phyloP scores from a whole-genome alignment of 1,284 basidiomycete genomes.

The Amylostereum chailletii region DNA sequence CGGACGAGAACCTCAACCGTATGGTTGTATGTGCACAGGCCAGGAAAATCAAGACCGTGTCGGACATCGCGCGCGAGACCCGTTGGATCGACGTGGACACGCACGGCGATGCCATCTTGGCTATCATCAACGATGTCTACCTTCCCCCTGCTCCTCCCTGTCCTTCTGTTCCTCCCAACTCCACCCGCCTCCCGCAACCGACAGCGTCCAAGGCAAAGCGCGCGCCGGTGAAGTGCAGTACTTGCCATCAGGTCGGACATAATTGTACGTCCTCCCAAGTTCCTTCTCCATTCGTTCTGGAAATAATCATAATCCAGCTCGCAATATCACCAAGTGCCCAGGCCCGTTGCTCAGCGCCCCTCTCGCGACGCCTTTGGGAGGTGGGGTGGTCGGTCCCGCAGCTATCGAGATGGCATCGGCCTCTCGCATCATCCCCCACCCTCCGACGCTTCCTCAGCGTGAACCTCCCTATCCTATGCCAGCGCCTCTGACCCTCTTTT shows the following conservation, averaged over 20 bases:
- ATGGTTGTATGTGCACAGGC: background rate
- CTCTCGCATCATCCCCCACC: too few species aligned
- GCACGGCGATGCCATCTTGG: background rate
- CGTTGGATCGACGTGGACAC: background rate
- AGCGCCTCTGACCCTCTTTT: too few species aligned
- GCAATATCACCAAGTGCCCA: too few species aligned
- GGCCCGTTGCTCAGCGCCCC: too few species aligned
- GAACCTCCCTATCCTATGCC: too few species aligned
- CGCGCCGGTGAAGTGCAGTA: background rate
- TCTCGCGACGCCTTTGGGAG: too few species aligned
- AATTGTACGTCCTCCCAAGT: too few species aligned
- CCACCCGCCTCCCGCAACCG: background rate
- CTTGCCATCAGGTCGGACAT: background rate
- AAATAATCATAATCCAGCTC: too few species aligned
- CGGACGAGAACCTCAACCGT: background rate
- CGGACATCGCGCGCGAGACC: background rate
- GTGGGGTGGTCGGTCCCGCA: too few species aligned
- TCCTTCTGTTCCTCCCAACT: background rate
- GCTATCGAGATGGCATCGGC: too few species aligned
- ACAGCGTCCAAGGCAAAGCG: background rate
- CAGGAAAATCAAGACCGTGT: background rate
- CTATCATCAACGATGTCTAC: background rate
- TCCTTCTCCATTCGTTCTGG: too few species aligned
- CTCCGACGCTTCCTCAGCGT: too few species aligned
- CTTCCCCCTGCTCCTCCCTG: background rate